Evolutionary conservation across 2,329 filamentous ascomycete species (phyloP).

Genomic region (Pseudomassariella vexata): DNA sequence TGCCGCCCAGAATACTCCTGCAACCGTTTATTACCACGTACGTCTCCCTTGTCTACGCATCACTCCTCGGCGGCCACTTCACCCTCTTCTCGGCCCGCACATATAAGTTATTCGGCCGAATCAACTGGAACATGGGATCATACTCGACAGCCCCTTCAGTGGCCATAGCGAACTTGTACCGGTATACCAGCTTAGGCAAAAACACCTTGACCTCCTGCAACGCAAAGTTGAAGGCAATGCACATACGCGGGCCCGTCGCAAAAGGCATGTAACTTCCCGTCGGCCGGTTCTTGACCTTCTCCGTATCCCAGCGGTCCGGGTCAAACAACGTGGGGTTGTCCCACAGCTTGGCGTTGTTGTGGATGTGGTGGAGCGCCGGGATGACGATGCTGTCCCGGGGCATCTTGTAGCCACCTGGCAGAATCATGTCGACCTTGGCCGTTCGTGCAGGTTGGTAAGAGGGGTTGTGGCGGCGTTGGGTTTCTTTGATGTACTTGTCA

Average conservation of each 20-base stretch:
- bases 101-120: slow-evolving; percentile 49
- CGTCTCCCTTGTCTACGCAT: no score
- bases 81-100: slow-evolving; percentile 41
- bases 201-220: slow-evolving; percentile 56
- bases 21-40: no score
- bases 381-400: slow-evolving; percentile 48
- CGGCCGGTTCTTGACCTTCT: slow-evolving; percentile 44
- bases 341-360: slow-evolving; percentile 51
- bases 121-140: slow-evolving; percentile 54
- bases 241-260: slow-evolving; percentile 49
- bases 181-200: slow-evolving; percentile 50
- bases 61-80: slow-evolving; percentile 35
- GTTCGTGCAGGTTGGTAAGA: slow-evolving; percentile 57
- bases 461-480: slow-evolving; percentile 53
- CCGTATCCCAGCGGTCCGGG: slow-evolving; percentile 53
- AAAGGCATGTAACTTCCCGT: slow-evolving; percentile 53
- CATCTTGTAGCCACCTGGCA: slow-evolving; percentile 54
- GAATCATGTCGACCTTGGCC: slow-evolving; percentile 46
- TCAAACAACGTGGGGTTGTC: slow-evolving; percentile 52
- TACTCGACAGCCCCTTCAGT: slow-evolving; percentile 47
- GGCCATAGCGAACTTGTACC: slow-evolving; percentile 51
- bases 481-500: slow-evolving; percentile 56
- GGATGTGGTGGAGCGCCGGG: slow-evolving; percentile 43
- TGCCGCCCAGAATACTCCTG: no score
- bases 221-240: slow-evolving; percentile 61